A percentile compares a stretch with the other conserved stretches of the same genome.
Conservation (phyloP, 768 basidiomycete species). For the Exidia glandulosa region DNA sequence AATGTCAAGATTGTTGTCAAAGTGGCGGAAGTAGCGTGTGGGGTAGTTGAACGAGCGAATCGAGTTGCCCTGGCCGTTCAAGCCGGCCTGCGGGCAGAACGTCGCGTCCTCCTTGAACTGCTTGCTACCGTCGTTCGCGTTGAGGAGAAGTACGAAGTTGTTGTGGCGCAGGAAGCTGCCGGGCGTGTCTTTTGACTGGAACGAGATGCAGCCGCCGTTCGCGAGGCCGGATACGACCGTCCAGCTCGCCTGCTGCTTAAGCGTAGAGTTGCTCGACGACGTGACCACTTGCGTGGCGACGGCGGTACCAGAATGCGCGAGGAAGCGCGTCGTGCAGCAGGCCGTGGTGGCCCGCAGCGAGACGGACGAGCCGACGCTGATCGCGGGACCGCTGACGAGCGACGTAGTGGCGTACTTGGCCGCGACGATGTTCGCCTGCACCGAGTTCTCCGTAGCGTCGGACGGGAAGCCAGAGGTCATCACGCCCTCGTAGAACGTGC, state of each 20-base stretch:
- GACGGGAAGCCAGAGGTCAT: not conserved
- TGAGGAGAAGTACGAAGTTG: not conserved
- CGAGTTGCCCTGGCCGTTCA: not conserved
- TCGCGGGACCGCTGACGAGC: not conserved
- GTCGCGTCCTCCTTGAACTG: not conserved
- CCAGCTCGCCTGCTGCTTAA: not conserved
- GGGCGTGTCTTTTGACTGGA: not conserved
- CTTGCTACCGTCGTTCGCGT: not conserved
- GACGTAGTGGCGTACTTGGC: not conserved
- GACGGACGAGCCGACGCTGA: not conserved
- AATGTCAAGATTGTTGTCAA: not conserved
- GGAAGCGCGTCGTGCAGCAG: not conserved
- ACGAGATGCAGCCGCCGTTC: not conserved
- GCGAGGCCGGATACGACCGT: not conserved
- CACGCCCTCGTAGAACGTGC: slow-evolving; percentile 10
- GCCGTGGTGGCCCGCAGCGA: not conserved
- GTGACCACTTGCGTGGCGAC: not conserved
- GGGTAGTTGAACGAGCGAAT: not conserved
- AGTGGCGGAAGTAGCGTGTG: not conserved
- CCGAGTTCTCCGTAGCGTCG: not conserved
- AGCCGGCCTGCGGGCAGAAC: not conserved
- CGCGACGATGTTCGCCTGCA: not conserved
- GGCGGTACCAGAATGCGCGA: not conserved
- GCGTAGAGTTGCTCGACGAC: not conserved
- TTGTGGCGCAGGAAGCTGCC: not conserved